Evolutionary conservation across 2,329 filamentous ascomycete species (phyloP).

Genomic region (Colletotrichum nymphaeae): DNA sequence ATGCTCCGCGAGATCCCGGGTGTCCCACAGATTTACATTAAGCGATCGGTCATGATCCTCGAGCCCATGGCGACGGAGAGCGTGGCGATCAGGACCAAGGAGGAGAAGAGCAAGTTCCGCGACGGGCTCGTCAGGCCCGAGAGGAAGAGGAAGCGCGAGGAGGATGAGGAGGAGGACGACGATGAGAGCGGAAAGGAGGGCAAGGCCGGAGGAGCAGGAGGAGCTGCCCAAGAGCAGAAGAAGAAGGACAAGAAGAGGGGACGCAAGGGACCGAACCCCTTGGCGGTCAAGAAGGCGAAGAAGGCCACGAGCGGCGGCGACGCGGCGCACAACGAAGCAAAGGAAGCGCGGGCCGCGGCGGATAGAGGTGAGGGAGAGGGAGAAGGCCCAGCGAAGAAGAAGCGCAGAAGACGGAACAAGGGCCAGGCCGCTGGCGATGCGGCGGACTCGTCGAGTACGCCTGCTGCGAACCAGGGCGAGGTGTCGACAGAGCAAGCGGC

Average conservation of each 20-base stretch:
- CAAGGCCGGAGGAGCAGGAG: conserved; percentile 24
- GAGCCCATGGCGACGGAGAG: conserved; percentile 80
- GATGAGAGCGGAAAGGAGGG: conserved; percentile 41
- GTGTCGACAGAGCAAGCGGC: conserved; percentile 30
- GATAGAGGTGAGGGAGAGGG: conserved; percentile 31
- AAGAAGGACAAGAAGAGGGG: conserved; percentile 71
- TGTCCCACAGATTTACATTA: conserved; percentile 83
- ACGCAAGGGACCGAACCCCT: conserved; percentile 76
- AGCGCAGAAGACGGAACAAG: conserved; percentile 51
- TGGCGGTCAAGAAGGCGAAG: conserved; percentile 78
- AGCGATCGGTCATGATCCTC: conserved; percentile 77
- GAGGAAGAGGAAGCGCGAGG: conserved; percentile 65
- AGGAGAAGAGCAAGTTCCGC: conserved; percentile 81
- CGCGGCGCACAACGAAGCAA: conserved; percentile 38
- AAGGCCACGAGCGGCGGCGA: conserved; percentile 48
- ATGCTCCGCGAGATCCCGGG: conserved; percentile 75
- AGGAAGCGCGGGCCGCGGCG: conserved; percentile 38
- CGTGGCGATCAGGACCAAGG: conserved; percentile 70
- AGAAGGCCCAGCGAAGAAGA: conserved; percentile 46
- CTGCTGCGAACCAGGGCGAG: conserved; percentile 37
- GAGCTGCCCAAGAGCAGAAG: conserved; percentile 47
- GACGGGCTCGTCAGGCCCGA: conserved; percentile 70
- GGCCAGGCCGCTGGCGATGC: conserved; percentile 41
- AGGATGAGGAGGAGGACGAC: conserved; percentile 52
- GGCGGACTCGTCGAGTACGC: conserved; percentile 41